Evolutionary conservation across 164 flowering plant genomes (phyloP).

Genomic region (Liriodendron chinense): DNA sequence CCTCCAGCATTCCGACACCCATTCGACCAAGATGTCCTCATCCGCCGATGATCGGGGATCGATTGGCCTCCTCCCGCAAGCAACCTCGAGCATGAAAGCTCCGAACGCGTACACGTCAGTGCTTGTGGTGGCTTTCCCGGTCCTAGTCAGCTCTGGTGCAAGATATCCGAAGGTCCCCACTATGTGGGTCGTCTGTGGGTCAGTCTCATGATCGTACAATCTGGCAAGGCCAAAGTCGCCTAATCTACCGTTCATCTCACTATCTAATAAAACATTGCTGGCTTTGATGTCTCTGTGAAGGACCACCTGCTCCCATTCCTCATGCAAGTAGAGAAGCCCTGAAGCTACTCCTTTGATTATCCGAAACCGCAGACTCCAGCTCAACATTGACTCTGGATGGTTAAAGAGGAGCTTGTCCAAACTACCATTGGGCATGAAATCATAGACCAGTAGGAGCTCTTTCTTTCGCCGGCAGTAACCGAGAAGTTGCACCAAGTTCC

Average conservation of each 20-base stretch:
- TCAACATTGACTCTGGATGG: background rate
- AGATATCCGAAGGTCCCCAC: conserved; percentile 32
- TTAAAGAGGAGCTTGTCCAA: conserved; percentile 14
- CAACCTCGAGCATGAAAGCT: conserved; percentile 18
- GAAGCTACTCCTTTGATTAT: conserved; percentile 19
- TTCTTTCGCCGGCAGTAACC: conserved; percentile 14
- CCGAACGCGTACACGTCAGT: conserved; percentile 35
- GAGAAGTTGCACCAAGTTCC: conserved; percentile 14
- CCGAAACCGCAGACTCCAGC: conserved; percentile 14
- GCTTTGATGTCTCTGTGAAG: conserved; percentile 50
- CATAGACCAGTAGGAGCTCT: conserved; percentile 18
- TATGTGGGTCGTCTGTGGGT: conserved; percentile 35
- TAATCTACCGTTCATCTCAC: conserved; percentile 18
- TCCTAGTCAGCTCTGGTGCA: conserved; percentile 16
- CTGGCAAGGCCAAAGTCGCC: conserved; percentile 24
- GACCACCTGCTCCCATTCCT: conserved; percentile 15
- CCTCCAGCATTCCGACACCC: conserved; percentile 1
- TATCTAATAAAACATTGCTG: conserved; percentile 41
- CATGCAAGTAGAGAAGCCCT: conserved; percentile 10
- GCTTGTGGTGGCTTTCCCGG: conserved; percentile 14
- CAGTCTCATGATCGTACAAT: conserved; percentile 14
- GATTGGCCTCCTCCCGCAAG: conserved; percentile 3
- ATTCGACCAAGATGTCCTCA: background rate
- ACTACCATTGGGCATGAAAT: conserved; percentile 16
- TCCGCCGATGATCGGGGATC: background rate